Evolutionary conservation across 139 green algal genomes (phyloP), one percentile per base, ranked within the genome.

Genomic region (Coelastrella sp.): DNA sequence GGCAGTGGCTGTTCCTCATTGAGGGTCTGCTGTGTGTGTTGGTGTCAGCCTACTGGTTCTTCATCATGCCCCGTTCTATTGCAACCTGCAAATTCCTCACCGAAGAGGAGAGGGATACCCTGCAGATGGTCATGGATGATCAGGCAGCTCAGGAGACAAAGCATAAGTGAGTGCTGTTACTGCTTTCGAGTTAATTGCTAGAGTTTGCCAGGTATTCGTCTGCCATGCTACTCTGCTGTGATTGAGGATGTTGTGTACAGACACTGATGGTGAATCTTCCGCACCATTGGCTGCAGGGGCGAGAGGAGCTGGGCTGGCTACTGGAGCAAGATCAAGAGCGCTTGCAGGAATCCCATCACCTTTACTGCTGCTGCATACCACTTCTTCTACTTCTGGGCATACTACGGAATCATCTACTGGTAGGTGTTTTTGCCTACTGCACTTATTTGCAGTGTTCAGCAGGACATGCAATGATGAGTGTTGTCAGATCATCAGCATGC

Each of bases 1-100:
- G 94, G 94, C 90, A 94, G 84, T 89, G 88, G 88, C 88, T 97
- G 38, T 96, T 96, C 88, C 51, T 96, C 3, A 68, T 94, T 41
- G 93, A 95, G 71, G 93, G 92, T n/a, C 40, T 88, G 2, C n/a
- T 74, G 1, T 72, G 81, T 53, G 85, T 89, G 6, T 11, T 91
- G 2, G 66, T 86, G 40, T 89, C 63, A 27, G 74, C 9, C 63
- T 90, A 67, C 89, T 88, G 79, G 79, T 59, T 30, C n/a, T 83
- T 72, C 3, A 51, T 83, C 35, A 85, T 85, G 79, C 79, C 79
- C 2, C 62, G 79, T 35, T 89, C 67, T 35, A 84, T 92, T 15
- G 17, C 75, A 38, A 38, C 91, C 48, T 90, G 69, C 51, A 82
- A 50, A 27, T 94, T 91, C 85, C 81, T 95, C 66, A 85, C 75